A percentile compares a stretch with the other conserved stretches of the same genome.
phyloP scores from a whole-genome alignment of 1,284 basidiomycete genomes.

The Ganoderma meredithae region DNA sequence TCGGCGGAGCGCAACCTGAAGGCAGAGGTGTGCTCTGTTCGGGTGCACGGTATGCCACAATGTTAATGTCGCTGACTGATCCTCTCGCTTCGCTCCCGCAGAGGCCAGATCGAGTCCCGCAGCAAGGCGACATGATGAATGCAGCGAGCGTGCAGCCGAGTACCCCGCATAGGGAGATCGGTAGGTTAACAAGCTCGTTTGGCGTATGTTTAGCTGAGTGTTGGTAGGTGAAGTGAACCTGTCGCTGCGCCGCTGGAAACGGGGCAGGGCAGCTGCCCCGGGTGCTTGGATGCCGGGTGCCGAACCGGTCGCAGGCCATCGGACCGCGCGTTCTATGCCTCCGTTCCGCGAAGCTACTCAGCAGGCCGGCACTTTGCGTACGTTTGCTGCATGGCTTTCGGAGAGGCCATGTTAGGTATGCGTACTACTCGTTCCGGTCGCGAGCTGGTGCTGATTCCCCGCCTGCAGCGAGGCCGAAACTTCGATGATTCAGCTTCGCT shows the following conservation, averaged over 20 bases:
- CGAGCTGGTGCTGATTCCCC: background rate
- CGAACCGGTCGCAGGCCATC: background rate
- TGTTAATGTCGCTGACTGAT: background rate
- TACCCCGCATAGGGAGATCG: slow-evolving; percentile 8
- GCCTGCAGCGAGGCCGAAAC: background rate
- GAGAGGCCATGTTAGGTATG: background rate
- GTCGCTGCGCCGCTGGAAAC: background rate
- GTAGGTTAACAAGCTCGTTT: slow-evolving; percentile 1
- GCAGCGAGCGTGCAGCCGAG: background rate
- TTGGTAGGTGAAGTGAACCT: background rate
- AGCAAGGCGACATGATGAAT: background rate
- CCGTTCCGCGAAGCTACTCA: slow-evolving; percentile 3
- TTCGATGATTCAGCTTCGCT: background rate
- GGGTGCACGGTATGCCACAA: background rate
- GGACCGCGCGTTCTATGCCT: background rate
- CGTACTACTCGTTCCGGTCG: background rate
- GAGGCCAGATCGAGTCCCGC: slow-evolving; percentile 4
- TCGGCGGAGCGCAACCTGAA: background rate
- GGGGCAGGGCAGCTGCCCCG: background rate
- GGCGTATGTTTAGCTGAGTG: slow-evolving; percentile 4
- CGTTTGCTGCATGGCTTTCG: background rate
- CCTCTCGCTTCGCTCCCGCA: background rate
- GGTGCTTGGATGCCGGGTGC: background rate
- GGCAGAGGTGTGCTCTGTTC: background rate
- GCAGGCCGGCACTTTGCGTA: background rate